Percentiles rank a stretch among this genome's conserved stretches.
Conservation (phyloP, 352 stramenopile genomes). For the Globisporangium yorkense region DNA sequence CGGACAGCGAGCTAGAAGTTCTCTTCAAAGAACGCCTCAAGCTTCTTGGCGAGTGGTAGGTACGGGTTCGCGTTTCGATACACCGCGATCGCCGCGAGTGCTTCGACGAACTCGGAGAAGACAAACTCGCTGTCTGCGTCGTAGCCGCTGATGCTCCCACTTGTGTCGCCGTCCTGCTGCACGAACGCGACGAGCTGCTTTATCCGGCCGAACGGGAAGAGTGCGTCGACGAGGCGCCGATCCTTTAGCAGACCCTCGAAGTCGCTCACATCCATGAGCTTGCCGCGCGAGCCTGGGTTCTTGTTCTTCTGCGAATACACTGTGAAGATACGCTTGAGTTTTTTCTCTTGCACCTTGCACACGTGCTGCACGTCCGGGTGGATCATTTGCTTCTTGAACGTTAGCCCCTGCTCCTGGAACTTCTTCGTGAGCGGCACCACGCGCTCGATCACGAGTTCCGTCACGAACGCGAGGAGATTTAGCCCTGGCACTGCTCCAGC, state of each 20-base stretch:
- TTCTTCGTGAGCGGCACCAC: slow-evolving; percentile 69
- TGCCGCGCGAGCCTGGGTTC: slow-evolving; percentile 59
- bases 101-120: slow-evolving; percentile 76
- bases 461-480: slow-evolving; percentile 35
- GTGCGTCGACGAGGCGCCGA: slow-evolving; percentile 50
- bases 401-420: slow-evolving; percentile 72
- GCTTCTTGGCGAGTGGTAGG: slow-evolving; percentile 62
- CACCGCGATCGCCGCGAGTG: slow-evolving; percentile 59
- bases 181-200: slow-evolving; percentile 78
- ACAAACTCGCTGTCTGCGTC: slow-evolving; percentile 72
- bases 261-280: slow-evolving; percentile 63
- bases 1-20: slow-evolving; percentile 37
- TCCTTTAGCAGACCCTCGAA: slow-evolving; percentile 76
- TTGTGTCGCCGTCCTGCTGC: slow-evolving; percentile 65
- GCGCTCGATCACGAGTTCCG: slow-evolving; percentile 58
- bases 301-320: slow-evolving; percentile 74
- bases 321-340: slow-evolving; percentile 68
- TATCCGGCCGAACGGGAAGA: slow-evolving; percentile 66
- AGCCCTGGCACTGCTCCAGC: neutral
- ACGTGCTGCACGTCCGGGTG: slow-evolving; percentile 70
- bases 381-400: slow-evolving; percentile 84
- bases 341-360: slow-evolving; percentile 71
- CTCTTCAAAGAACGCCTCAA: slow-evolving; percentile 73
- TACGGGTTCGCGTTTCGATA: slow-evolving; percentile 80
- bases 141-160: slow-evolving; percentile 35